Conservation (phyloP, 768 basidiomycete species). For the Asterophora lycoperdoides region DNA sequence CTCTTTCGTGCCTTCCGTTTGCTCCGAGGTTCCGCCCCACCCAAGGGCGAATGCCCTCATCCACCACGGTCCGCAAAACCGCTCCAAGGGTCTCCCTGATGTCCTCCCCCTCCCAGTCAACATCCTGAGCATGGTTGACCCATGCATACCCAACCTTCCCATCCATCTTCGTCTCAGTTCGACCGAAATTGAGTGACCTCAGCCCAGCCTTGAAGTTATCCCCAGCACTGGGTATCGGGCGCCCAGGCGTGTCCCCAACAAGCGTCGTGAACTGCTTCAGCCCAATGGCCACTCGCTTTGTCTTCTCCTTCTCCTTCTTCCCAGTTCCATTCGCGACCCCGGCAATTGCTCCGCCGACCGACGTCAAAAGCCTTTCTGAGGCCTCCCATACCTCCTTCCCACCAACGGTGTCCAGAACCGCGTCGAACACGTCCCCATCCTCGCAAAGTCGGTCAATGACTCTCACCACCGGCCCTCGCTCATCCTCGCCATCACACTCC, state of each 20-base stretch:
- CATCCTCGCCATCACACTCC: constrained; percentile 30
- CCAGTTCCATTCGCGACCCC: constrained; percentile 3
- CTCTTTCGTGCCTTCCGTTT: constrained; percentile 20
- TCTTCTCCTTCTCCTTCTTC: constrained; percentile 18
- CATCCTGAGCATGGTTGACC: constrained; percentile 76
- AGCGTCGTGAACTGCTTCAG: constrained; percentile 71
- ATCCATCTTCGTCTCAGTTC: constrained; percentile 23
- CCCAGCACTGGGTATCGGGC: constrained; percentile 62
- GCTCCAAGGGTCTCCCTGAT: constrained; percentile 47
- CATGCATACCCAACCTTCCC: constrained; percentile 70
- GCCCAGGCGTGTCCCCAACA: constrained; percentile 64
- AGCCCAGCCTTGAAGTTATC: constrained; percentile 74
- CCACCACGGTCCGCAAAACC: constrained; percentile 31
- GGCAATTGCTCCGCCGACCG: constrained; percentile 17
- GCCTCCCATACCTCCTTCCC: constrained; percentile 79
- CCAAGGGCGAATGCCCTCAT: constrained; percentile 16
- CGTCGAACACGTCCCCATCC: constrained; percentile 67
- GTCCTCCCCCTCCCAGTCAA: constrained; percentile 81
- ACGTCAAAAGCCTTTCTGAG: constrained; percentile 55
- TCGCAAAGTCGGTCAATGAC: constrained; percentile 48
- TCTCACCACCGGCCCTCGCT: constrained; percentile 43
- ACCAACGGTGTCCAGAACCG: constrained; percentile 79
- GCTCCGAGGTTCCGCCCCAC: constrained; percentile 10
- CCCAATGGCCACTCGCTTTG: constrained; percentile 24
- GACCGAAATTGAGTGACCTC: constrained; percentile 47